Base-by-base conservation (phyloP, 805 yeast species). In the Nematodospora valgi region DNA sequence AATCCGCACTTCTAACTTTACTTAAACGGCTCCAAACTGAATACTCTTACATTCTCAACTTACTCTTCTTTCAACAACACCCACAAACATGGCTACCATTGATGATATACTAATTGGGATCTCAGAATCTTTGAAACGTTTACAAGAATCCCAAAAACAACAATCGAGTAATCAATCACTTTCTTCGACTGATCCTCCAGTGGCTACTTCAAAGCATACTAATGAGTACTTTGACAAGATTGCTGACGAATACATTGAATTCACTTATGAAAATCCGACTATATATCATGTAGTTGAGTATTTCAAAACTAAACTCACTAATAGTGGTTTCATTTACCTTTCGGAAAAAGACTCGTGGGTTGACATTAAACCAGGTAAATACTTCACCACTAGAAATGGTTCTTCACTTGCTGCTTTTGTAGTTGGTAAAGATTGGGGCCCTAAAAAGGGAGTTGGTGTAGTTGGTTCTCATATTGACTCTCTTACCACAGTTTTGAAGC, bases 381-480 rank as follows among this genome's bases (percentile, higher is more conserved):
- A 77, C 58, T 85, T 64, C 56, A 80, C 88, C 11, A 64, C 71
- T 17, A 74, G 95, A 58, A 80, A 77, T 51, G 86, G 84, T 21
- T 71, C 86, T 5, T 65, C 78, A 28, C 56, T 86, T 21, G 74
- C 76, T 16, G 93, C 94, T 1, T 85, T 86, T 46, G 72, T 71
- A 8, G 64, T 85, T 17, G 95, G 94, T 30, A 52, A 64, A 27
- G 58, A 76, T 26, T 86, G 89, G 83, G 62, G 61, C 3, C 79
- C 84, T 2, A 72, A 72, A 23, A 62, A 69, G 27, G 86, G 87
- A 38, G 78, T 80, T 2, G 93, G 86, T 31, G 69, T 77, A 31
- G 71, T 82, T 44, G 93, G 86, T 4, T 62, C 80, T n/a, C 94
- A 85, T 58, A 73, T 81, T 30, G 95, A 86, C 59, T 73, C 91